phyloP scores from a whole-genome alignment of 1,139 yeast genomes.

The Citeromyces hawaiiensis region DNA sequence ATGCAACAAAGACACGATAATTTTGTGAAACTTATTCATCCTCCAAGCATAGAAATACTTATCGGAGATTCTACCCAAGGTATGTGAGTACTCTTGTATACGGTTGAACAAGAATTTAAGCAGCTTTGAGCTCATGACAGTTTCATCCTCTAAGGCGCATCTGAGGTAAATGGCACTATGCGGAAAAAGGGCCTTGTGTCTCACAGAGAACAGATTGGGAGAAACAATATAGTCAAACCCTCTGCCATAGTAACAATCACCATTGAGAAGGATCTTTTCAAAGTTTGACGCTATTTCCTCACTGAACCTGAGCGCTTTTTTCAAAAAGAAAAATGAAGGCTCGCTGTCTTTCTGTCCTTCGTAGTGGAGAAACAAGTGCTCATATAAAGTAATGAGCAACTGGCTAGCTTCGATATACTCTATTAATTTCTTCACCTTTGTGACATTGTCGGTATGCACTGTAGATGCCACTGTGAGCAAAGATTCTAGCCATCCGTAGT shows the following conservation, averaged over 20 bases:
- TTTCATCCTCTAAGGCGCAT: neutral
- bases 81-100: conserved; percentile 7
- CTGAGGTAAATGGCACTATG: neutral
- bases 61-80: conserved; percentile 14
- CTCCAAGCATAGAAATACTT: conserved; percentile 45
- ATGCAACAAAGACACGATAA: conserved; percentile 24
- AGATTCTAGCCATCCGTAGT: conserved; percentile 8
- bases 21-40: conserved; percentile 32
- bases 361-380: conserved; percentile 10
- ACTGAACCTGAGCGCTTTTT: conserved; percentile 4
- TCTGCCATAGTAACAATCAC: conserved; percentile 8
- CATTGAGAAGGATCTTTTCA: conserved; percentile 1
- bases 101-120: conserved; percentile 2
- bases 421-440: conserved; percentile 9
- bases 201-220: conserved; percentile 13
- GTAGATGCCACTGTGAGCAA: conserved; percentile 4
- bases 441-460: conserved; percentile 9
- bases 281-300: conserved; percentile 3
- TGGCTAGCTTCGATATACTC: conserved; percentile 11
- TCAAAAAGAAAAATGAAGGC: conserved; percentile 6
- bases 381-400: conserved; percentile 8
- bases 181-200: neutral
- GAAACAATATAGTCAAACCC: conserved; percentile 27
- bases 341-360: conserved; percentile 6
- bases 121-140: neutral